These are phyloP conservation scores for Petasospora rhodanensis DNA, from an alignment of 1,139 yeast genomes.

Conservation along the genomic window DNA sequence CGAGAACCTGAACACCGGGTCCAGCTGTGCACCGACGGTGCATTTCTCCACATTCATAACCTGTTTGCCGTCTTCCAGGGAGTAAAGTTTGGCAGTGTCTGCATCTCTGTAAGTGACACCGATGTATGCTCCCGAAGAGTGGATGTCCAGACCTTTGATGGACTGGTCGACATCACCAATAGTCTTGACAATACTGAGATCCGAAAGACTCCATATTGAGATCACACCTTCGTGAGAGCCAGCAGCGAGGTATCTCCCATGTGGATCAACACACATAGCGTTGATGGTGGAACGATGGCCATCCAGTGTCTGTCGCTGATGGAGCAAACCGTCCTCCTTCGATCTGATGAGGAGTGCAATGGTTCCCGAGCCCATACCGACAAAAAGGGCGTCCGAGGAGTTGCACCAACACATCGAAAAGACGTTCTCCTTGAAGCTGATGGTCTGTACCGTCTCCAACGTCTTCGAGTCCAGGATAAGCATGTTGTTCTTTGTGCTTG, in stretches of 20 bases:
- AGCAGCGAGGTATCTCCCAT: slow-evolving; percentile 49
- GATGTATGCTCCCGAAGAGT: slow-evolving; percentile 42
- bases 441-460: slow-evolving; percentile 16
- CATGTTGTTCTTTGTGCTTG: slow-evolving; percentile 33
- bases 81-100: slow-evolving; percentile 37
- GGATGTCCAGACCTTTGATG: slow-evolving; percentile 67
- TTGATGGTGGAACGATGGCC: slow-evolving; percentile 56
- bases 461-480: slow-evolving; percentile 24
- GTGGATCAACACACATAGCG: slow-evolving; percentile 50
- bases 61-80: slow-evolving; percentile 31
- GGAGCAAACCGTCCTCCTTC: slow-evolving; percentile 18
- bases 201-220: slow-evolving; percentile 52
- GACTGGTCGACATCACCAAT: slow-evolving; percentile 97
- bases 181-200: slow-evolving; percentile 41
- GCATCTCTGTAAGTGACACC: slow-evolving; percentile 44
- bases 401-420: slow-evolving; percentile 30
- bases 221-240: slow-evolving; percentile 73
- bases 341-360: slow-evolving; percentile 29
- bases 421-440: slow-evolving; percentile 11
- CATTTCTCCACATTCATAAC: slow-evolving; percentile 36
- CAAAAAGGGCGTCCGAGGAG: slow-evolving; percentile 27
- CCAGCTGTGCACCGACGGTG: slow-evolving; percentile 33
- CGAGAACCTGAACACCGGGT: slow-evolving; percentile 38
- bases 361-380: slow-evolving; percentile 35
- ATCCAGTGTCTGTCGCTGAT: slow-evolving; percentile 28